Base-by-base conservation (phyloP, 257 asterid genomes). In the Rhazya stricta region DNA sequence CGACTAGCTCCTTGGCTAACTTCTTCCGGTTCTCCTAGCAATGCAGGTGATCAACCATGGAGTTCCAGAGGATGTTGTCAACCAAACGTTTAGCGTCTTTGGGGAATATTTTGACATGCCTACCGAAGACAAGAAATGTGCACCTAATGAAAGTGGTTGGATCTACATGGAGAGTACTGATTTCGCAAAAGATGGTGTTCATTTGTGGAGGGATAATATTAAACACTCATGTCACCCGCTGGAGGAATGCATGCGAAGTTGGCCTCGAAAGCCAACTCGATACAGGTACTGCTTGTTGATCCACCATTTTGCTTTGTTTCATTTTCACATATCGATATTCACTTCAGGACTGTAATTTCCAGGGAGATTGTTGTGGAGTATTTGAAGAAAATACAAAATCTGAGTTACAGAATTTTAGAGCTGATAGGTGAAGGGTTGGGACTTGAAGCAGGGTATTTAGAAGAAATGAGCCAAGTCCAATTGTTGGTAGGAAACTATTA, bases 181-280 rank as follows among this genome's bases (percentile, higher is more conserved):
- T 45, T 45, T 4, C 70, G 71, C 77, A 4, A 21, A 72, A 9
- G 80, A 81, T 41, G 89, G 89, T 37, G 80, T 80, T 53, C 88
- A 81, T 86, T 78, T 88, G 76, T 89, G 92, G 95, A 87, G 95
- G 78, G 91, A 87, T 36, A 83, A 82, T 76, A 50, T 89, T 16
- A 89, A 89, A 69, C 93, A 88, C 73, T 79, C 74, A 66, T 89
- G 93, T 75, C 82, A 88, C 76, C 97, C 97, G 54, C 73, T 89
- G 39, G 83, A 86, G 63, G 82, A 85, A 43, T 76, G 80, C 83
- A 76, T 82, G 83, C 87, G 80, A 76, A 72, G 41, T 39, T 91
- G 97, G 93, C 95, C 97, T 34, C 70, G 57, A 51, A 85, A 81
- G 6, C 97, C 97, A 4, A 16, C 74, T 21, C 83, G 78, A 4